phyloP scores from a whole-genome alignment of 2,329 filamentous ascomycete species.

The Aureobasidium zeae region DNA sequence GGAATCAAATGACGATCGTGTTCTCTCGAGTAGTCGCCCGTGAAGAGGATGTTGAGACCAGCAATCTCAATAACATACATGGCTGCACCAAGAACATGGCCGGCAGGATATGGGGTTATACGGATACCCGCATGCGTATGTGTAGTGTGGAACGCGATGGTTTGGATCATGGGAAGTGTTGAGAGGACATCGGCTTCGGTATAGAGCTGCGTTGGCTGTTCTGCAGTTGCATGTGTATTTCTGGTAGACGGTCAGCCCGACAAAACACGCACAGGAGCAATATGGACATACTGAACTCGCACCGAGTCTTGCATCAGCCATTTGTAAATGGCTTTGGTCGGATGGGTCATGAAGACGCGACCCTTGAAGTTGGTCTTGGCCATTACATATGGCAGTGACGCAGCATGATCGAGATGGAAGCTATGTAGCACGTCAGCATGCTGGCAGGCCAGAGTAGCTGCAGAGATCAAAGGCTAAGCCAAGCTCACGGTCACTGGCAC shows the following conservation, averaged over 20 bases:
- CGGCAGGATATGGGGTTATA: slow-evolving; percentile 93
- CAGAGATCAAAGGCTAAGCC: neutral
- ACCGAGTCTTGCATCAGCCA: slow-evolving; percentile 98
- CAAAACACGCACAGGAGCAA: no score
- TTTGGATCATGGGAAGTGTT: slow-evolving; percentile 89
- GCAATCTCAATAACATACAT: slow-evolving; percentile 99
- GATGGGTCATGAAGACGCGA: slow-evolving; percentile 97
- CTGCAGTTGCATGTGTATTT: slow-evolving; percentile 56
- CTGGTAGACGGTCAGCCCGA: slow-evolving; percentile 26
- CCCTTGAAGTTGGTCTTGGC: slow-evolving; percentile 97
- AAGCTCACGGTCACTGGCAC: slow-evolving; percentile 16
- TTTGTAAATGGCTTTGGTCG: slow-evolving; percentile 98
- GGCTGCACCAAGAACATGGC: slow-evolving; percentile 93
- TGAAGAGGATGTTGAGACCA: slow-evolving; percentile 93
- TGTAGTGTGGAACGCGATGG: slow-evolving; percentile 96
- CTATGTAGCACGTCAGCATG: slow-evolving; percentile 38
- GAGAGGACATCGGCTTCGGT: slow-evolving; percentile 92
- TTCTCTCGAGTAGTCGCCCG: slow-evolving; percentile 92
- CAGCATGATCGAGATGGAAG: slow-evolving; percentile 98
- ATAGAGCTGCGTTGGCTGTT: slow-evolving; percentile 63
- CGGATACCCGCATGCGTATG: slow-evolving; percentile 94
- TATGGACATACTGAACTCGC: slow-evolving; percentile 62
- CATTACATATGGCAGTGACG: slow-evolving; percentile 92
- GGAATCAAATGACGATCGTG: slow-evolving; percentile 93
- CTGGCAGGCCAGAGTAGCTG: neutral